Base-by-base conservation (phyloP, 768 basidiomycete species). In the Ramaria rubella region DNA sequence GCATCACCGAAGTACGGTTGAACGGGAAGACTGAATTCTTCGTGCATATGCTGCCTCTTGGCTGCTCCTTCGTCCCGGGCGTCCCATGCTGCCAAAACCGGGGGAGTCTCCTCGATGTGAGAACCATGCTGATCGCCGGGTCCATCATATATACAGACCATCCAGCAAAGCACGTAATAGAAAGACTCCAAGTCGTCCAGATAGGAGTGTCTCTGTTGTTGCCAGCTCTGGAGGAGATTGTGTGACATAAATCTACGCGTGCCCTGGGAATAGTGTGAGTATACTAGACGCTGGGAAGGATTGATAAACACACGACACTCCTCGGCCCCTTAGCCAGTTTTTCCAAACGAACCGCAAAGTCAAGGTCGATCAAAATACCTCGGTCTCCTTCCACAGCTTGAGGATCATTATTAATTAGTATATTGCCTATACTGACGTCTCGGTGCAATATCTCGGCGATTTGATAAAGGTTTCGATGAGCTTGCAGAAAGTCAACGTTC, bases 151-250 rank as follows among this genome's bases (percentile, higher is more conserved):
- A 17, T 33, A 23, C 43, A 56, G 4, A 48, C 31, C 14, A 45
- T 17, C 42, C 55, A 56, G 5, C 44, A 33, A 1, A 56, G 33
- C 8, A 56, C 55, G 26, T 56, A 45, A 34, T 46, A 30, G 33
- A 56, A 56, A 15, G 55, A 56, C 46, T 56, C 55, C n/a, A 56
- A 24, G 24, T 56, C 55, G 45, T 56, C 44, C 15, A 48, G 31
- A 29, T 36, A 27, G 2, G 55, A 23, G 6, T 46, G 55, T 14
- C 38, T 24, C 21, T 27, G 21, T 2, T 11, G 29, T 11, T 15
- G 42, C 26, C 12, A 33, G 43, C 31, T 11, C n/a, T 40, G n/a
- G 0, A 56, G 44, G 17, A 56, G 3, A 24, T 40, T 26, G 23
- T n/a, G 31, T 29, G 55, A 45, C 30, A 48, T 56, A 33, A 31